Evolutionary conservation across 2,329 filamentous ascomycete species (phyloP).

Genomic region (Bipolaris bicolor): DNA sequence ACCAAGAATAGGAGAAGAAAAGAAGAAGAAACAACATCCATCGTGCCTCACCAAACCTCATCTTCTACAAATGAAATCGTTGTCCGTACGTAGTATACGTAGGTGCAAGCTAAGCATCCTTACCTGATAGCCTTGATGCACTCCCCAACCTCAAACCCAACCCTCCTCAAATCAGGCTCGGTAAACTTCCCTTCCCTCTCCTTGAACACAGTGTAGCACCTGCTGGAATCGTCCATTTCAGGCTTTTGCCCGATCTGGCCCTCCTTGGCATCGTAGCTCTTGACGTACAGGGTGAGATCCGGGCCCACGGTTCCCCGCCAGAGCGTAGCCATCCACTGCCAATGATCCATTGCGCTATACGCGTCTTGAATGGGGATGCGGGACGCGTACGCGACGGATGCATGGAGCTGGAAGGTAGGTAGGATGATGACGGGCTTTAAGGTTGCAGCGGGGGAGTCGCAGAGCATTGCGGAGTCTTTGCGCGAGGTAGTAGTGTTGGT

Average conservation of each 20-base stretch:
- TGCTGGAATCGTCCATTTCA: conserved; percentile 51
- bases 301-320: conserved; percentile 87
- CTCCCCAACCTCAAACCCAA: conserved; percentile 88
- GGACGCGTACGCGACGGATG: conserved; percentile 76
- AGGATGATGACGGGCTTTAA: conserved; percentile 74
- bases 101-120: neutral
- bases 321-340: conserved; percentile 95
- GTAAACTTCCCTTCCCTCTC: conserved; percentile 45
- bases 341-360: conserved; percentile 86
- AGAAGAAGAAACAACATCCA: neutral
- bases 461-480: conserved; percentile 28
- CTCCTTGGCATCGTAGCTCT: conserved; percentile 38
- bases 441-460: conserved; percentile 13
- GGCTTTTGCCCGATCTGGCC: conserved; percentile 44
- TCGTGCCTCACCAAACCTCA: conserved; percentile 3
- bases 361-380: conserved; percentile 75
- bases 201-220: conserved; percentile 49
- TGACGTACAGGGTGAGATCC: conserved; percentile 77
- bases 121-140: conserved; percentile 61
- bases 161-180: conserved; percentile 66
- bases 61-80: neutral
- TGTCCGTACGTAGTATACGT: neutral
- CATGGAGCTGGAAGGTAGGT: conserved; percentile 78
- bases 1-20: neutral
- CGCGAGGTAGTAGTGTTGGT: conserved; percentile 10